Evolutionary conservation across 139 green algal genomes (phyloP), one percentile per base, ranked within the genome.

Genomic region (Desmodesmus armatus): DNA sequence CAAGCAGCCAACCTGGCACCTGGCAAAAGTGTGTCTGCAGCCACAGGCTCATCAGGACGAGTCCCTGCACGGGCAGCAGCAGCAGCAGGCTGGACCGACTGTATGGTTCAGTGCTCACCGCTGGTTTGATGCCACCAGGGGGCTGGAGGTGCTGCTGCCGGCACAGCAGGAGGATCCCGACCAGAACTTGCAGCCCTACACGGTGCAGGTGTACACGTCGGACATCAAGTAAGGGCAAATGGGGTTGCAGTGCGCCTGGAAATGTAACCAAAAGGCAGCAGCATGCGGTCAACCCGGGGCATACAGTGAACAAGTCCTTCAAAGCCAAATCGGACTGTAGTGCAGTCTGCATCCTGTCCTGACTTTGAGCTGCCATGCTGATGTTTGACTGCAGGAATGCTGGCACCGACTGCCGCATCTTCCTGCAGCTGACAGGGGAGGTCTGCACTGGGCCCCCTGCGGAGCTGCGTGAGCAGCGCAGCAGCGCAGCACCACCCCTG

Each of bases 331-430:
- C n/a, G n/a, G n/a, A n/a, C 5, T 69, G 60, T 69, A 17, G 11
- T 69, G 60, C 23, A 33, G 60, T 17, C 15, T 69, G 23, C 60
- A 69, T 69, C 5, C 11, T 33, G 60, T 5, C 11, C 23, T 11
- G 25, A n/a, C 60, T 33, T 69, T 69, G 60, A 43, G 13, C 66
- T 49, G 66, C 66, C 40, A 19, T 29, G 7, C 27, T 44, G 40
- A 25, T 29, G n/a, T 49, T n/a, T 43, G 3, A 44, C 62, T 47
- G 19, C 77, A 85, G 85, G 44, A 77, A 86, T 44, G 93, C 91
- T 2, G 93, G 93, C 66, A 96, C 93, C 21, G 91, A 93, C 29
- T 88, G 90, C 21, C 78, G 91, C 11, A 91, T 96, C 21, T 89
- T 86, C 25, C 3, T 92, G 39, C 87, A 95, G 84, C 82, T 96